Evolutionary conservation across 768 basidiomycete species (phyloP).

Genomic region (Hericium rajendrae): DNA sequence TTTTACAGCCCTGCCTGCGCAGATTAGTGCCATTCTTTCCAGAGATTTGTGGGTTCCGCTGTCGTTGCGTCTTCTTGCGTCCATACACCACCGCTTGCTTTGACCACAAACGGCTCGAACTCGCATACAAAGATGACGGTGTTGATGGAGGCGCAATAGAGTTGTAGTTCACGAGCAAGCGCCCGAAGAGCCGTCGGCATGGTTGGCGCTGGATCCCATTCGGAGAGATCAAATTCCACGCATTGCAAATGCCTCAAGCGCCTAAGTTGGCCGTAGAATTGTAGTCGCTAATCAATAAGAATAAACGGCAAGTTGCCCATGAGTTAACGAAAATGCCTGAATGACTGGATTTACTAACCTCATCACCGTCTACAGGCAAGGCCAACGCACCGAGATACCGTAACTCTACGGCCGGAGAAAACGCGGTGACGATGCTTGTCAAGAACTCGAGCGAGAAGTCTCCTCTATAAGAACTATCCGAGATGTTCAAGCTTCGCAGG

Average conservation of each 20-base stretch:
- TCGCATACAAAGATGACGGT: slow-evolving; percentile 55
- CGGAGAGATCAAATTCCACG: slow-evolving; percentile 54
- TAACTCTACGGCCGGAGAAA: slow-evolving; percentile 25
- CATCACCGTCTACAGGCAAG: slow-evolving; percentile 44
- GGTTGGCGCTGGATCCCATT: slow-evolving; percentile 52
- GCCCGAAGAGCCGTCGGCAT: slow-evolving; percentile 46
- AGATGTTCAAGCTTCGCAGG: slow-evolving; percentile 48
- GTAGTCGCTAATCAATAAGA: slow-evolving; percentile 36
- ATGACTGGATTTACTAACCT: slow-evolving; percentile 27
- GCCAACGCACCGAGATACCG: slow-evolving; percentile 57
- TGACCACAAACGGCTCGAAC: slow-evolving; percentile 47
- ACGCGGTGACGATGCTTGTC: slow-evolving; percentile 27
- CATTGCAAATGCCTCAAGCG: slow-evolving; percentile 40
- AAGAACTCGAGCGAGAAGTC: slow-evolving; percentile 47
- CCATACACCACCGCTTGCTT: slow-evolving; percentile 21
- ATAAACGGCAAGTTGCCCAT: neutral
- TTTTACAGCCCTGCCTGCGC: too few species aligned
- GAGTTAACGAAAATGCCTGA: neutral
- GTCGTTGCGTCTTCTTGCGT: slow-evolving; percentile 17
- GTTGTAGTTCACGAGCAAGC: slow-evolving; percentile 46
- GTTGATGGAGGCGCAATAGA: slow-evolving; percentile 45
- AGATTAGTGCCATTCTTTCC: neutral
- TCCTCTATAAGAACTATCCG: slow-evolving; percentile 49
- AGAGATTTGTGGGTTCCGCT: slow-evolving; percentile 4
- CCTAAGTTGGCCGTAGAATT: slow-evolving; percentile 52